phyloP scores from a whole-genome alignment of 164 flowering plant genomes.

The Amborella trichopoda region DNA sequence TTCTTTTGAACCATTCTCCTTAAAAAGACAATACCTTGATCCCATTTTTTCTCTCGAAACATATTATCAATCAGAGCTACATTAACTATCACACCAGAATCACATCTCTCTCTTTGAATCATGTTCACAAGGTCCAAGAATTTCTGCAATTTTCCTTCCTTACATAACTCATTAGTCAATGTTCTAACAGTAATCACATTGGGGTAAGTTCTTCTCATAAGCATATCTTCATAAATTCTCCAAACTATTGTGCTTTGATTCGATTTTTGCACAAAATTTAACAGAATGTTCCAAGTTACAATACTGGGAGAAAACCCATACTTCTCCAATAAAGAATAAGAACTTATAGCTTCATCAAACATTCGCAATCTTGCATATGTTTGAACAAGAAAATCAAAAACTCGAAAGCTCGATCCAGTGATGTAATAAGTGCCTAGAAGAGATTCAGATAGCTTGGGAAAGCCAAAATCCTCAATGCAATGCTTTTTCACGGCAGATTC shows the following conservation, averaged over 20 bases:
- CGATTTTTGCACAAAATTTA: conserved; percentile 49
- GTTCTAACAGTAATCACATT: conserved; percentile 39
- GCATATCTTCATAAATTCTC: conserved; percentile 68
- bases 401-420: conserved; percentile 28
- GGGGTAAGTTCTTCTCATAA: conserved; percentile 42
- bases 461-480: background rate
- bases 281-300: conserved; percentile 45
- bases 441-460: conserved; percentile 18
- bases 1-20: conserved; percentile 67
- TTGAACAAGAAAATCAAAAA: conserved; percentile 69
- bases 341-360: conserved; percentile 38
- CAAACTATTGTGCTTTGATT: conserved; percentile 32
- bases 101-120: conserved; percentile 53
- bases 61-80: conserved; percentile 41
- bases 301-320: conserved; percentile 44
- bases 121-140: conserved; percentile 40
- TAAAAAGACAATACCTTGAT: conserved; percentile 41
- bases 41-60: conserved; percentile 45
- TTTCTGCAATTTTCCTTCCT: conserved; percentile 56
- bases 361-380: conserved; percentile 58
- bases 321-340: conserved; percentile 37
- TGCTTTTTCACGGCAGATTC: conserved; percentile 33
- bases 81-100: conserved; percentile 58
- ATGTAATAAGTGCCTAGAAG: conserved; percentile 32
- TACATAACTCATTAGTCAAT: conserved; percentile 58